Evolutionary conservation across 1,284 basidiomycete genomes (phyloP).

Genomic region (Ustilago lituana): DNA sequence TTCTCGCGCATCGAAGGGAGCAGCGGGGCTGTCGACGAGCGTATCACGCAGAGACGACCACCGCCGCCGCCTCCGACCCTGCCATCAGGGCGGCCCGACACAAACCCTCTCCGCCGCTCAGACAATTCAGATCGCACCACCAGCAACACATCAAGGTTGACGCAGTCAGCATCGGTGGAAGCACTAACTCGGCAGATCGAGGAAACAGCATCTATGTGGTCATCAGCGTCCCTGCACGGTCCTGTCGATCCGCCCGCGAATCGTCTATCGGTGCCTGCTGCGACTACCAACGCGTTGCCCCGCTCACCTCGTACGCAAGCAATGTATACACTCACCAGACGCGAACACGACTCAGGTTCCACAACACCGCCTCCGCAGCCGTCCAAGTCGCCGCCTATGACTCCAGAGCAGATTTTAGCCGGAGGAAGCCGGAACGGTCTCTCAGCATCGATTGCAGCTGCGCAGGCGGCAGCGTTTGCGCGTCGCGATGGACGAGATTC

Average conservation of each 20-base stretch:
- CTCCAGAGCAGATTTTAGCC: constrained; percentile 34
- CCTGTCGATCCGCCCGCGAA: background rate
- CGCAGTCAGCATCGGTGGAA: constrained; percentile 22
- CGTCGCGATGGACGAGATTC: constrained; percentile 11
- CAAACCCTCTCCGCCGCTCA: constrained; percentile 11
- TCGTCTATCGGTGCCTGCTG: constrained; percentile 1
- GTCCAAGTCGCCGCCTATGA: constrained; percentile 42
- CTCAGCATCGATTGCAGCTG: constrained; percentile 38
- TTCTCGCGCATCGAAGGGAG: constrained; percentile 11
- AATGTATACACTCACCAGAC: constrained; percentile 36
- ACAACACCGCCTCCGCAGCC: constrained; percentile 21
- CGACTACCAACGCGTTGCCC: background rate
- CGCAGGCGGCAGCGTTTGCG: constrained; percentile 43
- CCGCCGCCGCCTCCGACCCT: constrained; percentile 28
- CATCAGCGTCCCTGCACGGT: background rate
- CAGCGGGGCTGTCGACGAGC: background rate
- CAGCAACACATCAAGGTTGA: background rate
- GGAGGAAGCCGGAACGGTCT: constrained; percentile 27
- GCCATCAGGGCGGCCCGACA: constrained; percentile 5
- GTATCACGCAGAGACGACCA: constrained; percentile 13
- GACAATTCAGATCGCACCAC: background rate
- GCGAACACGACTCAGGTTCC: constrained; percentile 7
- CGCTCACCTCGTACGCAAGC: constrained; percentile 47
- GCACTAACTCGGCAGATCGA: constrained; percentile 32
- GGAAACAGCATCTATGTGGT: constrained; percentile 24